phyloP scores from a whole-genome alignment of 1,284 basidiomycete species.

The Rugosomyces carneus region DNA sequence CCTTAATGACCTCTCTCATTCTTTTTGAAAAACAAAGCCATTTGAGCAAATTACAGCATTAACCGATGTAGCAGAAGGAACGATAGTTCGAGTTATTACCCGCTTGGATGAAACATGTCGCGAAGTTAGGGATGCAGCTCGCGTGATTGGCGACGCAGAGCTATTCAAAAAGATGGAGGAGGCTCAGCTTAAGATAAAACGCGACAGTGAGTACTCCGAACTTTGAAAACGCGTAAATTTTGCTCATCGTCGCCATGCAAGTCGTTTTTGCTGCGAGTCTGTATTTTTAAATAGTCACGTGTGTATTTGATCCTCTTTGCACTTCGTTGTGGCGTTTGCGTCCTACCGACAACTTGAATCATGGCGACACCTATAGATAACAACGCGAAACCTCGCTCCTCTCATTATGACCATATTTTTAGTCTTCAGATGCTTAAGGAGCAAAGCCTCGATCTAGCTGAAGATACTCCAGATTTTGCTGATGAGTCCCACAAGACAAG shows the following conservation, averaged over 20 bases:
- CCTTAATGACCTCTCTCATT: not conserved
- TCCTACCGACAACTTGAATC: constrained; percentile 3
- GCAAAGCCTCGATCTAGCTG: constrained; percentile 19
- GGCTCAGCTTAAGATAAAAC: constrained; percentile 87
- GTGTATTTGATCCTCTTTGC: constrained; percentile 3
- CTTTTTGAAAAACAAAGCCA: constrained; percentile 62
- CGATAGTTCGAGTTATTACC: constrained; percentile 95
- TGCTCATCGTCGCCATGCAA: constrained; percentile 25
- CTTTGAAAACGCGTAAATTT: constrained; percentile 1
- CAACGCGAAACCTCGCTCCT: constrained; percentile 12
- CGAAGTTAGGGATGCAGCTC: constrained; percentile 94
- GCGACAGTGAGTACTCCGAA: constrained; percentile 70
- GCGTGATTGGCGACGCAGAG: constrained; percentile 94
- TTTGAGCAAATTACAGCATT: constrained; percentile 91
- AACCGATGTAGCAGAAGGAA: constrained; percentile 96
- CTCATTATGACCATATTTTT: constrained; percentile 14
- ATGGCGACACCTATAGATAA: constrained; percentile 27
- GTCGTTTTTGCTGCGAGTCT: constrained; percentile 83
- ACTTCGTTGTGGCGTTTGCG: constrained; percentile 3
- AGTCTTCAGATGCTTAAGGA: constrained; percentile 16
- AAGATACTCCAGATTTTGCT: constrained; percentile 22
- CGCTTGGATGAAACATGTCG: constrained; percentile 95
- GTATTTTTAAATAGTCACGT: constrained; percentile 62
- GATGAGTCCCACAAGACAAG: constrained; percentile 37
- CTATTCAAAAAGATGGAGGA: constrained; percentile 98